Percentiles rank a stretch among this genome's conserved stretches.
Conservation (phyloP, 163 green algal genomes). For the Coccomyxa subellipsoidea region DNA sequence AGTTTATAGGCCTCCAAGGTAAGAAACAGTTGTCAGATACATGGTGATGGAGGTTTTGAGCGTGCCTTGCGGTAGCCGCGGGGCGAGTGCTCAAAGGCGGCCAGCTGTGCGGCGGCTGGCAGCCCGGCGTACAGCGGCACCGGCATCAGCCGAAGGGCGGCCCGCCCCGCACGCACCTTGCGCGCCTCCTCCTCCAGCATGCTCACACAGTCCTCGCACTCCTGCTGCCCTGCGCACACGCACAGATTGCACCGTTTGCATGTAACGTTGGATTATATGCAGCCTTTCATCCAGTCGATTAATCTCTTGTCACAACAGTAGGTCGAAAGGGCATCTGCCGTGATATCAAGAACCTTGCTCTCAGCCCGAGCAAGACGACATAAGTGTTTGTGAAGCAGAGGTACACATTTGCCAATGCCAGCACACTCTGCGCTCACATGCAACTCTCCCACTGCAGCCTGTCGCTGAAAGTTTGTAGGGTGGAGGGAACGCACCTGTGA, state of each 20-base stretch:
- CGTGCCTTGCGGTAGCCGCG: slow-evolving; percentile 68
- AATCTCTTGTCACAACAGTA: too few relatives aligned
- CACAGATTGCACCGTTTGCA: too few relatives aligned
- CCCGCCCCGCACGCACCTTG: slow-evolving; percentile 24
- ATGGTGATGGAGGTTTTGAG: too few relatives aligned
- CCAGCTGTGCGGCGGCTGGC: slow-evolving; percentile 58
- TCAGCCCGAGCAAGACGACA: too few relatives aligned
- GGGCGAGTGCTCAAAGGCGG: slow-evolving; percentile 66
- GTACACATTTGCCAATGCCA: neutral
- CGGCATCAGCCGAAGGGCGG: slow-evolving; percentile 51
- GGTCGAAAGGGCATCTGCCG: too few relatives aligned
- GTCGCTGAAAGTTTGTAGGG: neutral
- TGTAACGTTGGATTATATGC: too few relatives aligned
- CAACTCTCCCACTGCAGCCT: neutral
- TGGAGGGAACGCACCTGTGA: slow-evolving; percentile 51
- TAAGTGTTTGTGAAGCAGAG: neutral
- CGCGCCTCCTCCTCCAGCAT: slow-evolving; percentile 63
- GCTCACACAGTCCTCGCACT: slow-evolving; percentile 53
- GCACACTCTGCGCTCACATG: neutral
- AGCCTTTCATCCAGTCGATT: too few relatives aligned
- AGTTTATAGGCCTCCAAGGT: too few relatives aligned
- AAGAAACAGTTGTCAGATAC: too few relatives aligned
- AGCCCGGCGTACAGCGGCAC: slow-evolving; percentile 78
- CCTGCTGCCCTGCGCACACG: slow-evolving; percentile 46
- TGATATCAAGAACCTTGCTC: too few relatives aligned